Base-by-base conservation (phyloP, 805 yeast genomes). In the Blastobotrys attinorum region DNA sequence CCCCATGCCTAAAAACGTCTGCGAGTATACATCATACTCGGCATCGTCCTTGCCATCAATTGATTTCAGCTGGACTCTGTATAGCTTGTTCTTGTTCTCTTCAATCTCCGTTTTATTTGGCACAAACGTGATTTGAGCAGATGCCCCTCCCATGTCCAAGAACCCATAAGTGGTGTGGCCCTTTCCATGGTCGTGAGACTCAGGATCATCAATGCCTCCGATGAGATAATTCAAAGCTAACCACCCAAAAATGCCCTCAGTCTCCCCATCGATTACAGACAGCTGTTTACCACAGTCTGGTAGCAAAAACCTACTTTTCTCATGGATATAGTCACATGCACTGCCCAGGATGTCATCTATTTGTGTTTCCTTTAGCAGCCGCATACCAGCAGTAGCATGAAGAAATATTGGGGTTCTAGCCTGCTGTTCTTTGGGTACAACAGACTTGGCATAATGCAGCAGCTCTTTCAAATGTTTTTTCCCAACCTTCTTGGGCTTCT, bases 91-190 rank as follows among this genome's bases (percentile, higher is more conserved):
- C 33, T 65, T 59, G 60, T 87, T 95, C 48, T 72, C 73, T 20
- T 60, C 64, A 4, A 82, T 62, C 48, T 86, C 88, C n/a, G 72
- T 67, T 3, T 56, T 49, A 33, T 73, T 71, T 0, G 97, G 97
- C 7, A 84, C 88, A 71, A 89, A 92, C 5, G 97, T 95, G 18
- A 92, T 76, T 58, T 92, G 98, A 0, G 96, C 87, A 1, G 96
- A 87, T 0, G 98, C 98, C 11, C 99, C 99, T 11, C 99, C 99
- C 99, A 92, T 92, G 62, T 92, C 99, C 90, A 92, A 82, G 55
- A 92, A 90, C 3, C 98, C 98, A 51, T 75, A 81, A 0, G 96
- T 79, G 1, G 61, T 57, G 23, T 37, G 39, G 13, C 58, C 60
- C 2, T 49, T 43, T 21, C 50, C 59, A 16, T 35, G 32, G 17